These are phyloP conservation scores for Pyrenophora tritici-repentis DNA, from an alignment of 2,329 filamentous ascomycete genomes.

Conservation along the genomic window DNA sequence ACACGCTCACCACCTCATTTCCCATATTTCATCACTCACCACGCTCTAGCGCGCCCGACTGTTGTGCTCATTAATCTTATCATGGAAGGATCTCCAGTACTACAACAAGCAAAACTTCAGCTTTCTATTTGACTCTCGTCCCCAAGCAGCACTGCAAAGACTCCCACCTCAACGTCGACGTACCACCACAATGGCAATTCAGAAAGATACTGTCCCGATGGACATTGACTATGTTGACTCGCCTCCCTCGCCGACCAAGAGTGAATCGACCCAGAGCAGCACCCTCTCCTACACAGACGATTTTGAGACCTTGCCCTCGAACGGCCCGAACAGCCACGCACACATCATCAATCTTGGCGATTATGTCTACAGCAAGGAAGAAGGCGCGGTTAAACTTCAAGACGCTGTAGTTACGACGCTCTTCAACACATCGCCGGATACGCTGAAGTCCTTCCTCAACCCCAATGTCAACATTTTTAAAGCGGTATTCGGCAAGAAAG, in stretches of 20 bases:
- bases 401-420: conserved; percentile 25
- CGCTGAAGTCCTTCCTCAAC: conserved; percentile 14
- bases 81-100: not conserved
- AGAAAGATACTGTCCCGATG: too few relatives aligned
- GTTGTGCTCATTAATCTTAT: not conserved
- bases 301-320: conserved; percentile 10
- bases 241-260: not conserved
- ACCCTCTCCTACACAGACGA: conserved; percentile 6
- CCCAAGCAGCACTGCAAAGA: too few relatives aligned
- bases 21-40: not conserved
- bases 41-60: not conserved
- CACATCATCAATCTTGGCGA: conserved; percentile 17
- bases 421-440: conserved; percentile 7
- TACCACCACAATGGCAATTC: too few relatives aligned
- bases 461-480: conserved; percentile 21
- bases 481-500: conserved; percentile 15
- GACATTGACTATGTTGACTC: too few relatives aligned
- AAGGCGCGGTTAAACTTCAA: conserved; percentile 12
- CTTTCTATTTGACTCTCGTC: too few relatives aligned
- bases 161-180: too few relatives aligned
- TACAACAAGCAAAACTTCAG: not conserved
- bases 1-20: not conserved
- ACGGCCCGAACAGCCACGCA: not conserved
- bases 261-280: conserved; percentile 1
- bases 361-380: not conserved